Conservation (phyloP, 805 yeast genomes). For the Phaffomyces thermotolerans region DNA sequence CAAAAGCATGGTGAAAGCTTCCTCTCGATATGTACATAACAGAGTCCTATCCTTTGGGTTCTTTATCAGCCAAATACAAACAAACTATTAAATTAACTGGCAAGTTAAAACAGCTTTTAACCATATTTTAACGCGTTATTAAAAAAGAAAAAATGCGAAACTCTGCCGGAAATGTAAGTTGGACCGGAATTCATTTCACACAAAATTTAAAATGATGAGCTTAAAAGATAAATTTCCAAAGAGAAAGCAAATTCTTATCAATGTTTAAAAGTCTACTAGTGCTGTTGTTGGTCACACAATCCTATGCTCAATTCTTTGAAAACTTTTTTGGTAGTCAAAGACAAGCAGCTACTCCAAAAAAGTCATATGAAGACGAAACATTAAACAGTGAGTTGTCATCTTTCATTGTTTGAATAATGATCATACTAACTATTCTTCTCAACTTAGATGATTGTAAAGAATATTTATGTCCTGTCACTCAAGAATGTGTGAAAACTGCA, state of each 20-base stretch:
- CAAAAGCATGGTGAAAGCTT: slow-evolving; percentile 60
- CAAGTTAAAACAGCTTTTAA: too few species aligned
- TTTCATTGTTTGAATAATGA: not conserved
- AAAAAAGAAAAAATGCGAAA: not conserved
- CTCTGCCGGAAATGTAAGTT: not conserved
- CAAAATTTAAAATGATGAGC: not conserved
- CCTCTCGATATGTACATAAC: slow-evolving; percentile 67
- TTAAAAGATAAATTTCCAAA: not conserved
- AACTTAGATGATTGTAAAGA: slow-evolving; percentile 41
- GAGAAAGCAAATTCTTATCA: not conserved
- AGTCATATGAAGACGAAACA: slow-evolving; percentile 29
- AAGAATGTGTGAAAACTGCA: slow-evolving; percentile 63
- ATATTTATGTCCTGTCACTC: slow-evolving; percentile 80
- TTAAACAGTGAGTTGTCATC: slow-evolving; percentile 21
- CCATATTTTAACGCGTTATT: not conserved
- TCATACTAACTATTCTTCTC: not conserved
- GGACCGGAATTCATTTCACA: not conserved
- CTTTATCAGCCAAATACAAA: too few species aligned
- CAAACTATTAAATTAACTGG: too few species aligned
- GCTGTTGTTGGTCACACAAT: slow-evolving; percentile 8
- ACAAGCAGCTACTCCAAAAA: slow-evolving; percentile 28
- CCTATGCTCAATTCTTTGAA: slow-evolving; percentile 32
- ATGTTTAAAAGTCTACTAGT: not conserved
- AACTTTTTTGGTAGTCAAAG: slow-evolving; percentile 38
- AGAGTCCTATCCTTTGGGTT: too few species aligned